phyloP scores from a whole-genome alignment of 805 yeast genomes.

The Nakazawaea wickerhamii region DNA sequence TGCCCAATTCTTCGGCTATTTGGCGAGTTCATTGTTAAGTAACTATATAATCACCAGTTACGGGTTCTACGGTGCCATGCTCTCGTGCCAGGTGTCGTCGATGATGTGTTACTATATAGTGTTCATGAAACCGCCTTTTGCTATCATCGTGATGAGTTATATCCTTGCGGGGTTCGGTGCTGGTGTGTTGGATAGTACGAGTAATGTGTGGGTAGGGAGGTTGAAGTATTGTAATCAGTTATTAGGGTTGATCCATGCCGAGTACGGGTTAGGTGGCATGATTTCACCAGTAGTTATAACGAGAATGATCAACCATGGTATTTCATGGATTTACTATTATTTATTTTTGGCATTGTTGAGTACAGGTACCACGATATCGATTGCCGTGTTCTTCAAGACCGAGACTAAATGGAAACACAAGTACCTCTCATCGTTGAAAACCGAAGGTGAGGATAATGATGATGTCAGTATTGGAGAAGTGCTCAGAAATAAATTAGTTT shows the following conservation, averaged over 20 bases:
- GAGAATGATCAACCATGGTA: slow-evolving; percentile 30
- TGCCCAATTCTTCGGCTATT: slow-evolving; percentile 50
- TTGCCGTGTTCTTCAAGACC: slow-evolving; percentile 28
- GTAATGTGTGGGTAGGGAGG: slow-evolving; percentile 48
- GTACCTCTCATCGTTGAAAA: slow-evolving; percentile 19
- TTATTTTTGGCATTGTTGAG: slow-evolving; percentile 28
- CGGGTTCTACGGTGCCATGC: slow-evolving; percentile 45
- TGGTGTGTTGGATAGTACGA: slow-evolving; percentile 51
- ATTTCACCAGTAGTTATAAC: slow-evolving; percentile 44
- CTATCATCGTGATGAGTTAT: slow-evolving; percentile 33
- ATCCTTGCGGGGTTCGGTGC: slow-evolving; percentile 46
- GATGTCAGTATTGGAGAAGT: slow-evolving; percentile 17
- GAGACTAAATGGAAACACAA: slow-evolving; percentile 42
- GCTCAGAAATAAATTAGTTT: slow-evolving; percentile 31
- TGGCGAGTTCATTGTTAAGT: slow-evolving; percentile 44
- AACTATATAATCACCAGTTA: slow-evolving; percentile 33
- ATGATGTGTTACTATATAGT: slow-evolving; percentile 33
- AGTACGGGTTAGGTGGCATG: slow-evolving; percentile 50
- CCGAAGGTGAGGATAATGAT: slow-evolving; percentile 17
- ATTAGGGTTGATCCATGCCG: slow-evolving; percentile 47
- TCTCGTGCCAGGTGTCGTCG: slow-evolving; percentile 30
- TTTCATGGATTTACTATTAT: slow-evolving; percentile 43
- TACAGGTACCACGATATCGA: slow-evolving; percentile 19
- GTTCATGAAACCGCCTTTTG: slow-evolving; percentile 36
- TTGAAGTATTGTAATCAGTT: slow-evolving; percentile 43